phyloP scores from a whole-genome alignment of 208 protist genomes.

The Acanthamoeba lenticulata region DNA sequence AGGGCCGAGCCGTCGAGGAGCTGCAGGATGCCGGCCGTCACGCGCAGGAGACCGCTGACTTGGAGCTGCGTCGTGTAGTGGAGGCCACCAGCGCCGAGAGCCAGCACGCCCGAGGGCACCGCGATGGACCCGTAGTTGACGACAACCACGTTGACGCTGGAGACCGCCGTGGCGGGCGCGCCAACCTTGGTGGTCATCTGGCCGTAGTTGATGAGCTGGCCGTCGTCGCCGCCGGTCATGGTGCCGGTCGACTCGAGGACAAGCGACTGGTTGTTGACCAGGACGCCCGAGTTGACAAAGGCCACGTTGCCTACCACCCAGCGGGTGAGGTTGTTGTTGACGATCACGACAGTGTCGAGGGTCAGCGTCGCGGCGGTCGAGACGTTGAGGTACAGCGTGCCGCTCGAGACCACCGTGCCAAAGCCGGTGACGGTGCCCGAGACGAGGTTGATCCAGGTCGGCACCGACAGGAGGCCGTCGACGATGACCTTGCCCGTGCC shows the following conservation, averaged over 20 bases:
- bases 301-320: slow-evolving; percentile 7
- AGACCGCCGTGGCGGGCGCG: neutral
- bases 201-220: slow-evolving; percentile 30
- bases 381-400: slow-evolving; percentile 53
- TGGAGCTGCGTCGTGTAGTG: neutral
- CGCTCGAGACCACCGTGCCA: neutral
- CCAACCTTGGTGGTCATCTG: slow-evolving; percentile 45
- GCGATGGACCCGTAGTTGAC: neutral
- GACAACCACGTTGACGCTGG: slow-evolving; percentile 23
- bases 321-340: slow-evolving; percentile 31
- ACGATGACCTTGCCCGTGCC: slow-evolving; percentile 24
- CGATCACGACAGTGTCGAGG: neutral
- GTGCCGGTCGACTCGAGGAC: neutral
- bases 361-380: neutral
- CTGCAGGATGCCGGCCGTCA: slow-evolving; percentile 3
- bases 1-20: slow-evolving; percentile 27
- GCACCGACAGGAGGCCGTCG: slow-evolving; percentile 27
- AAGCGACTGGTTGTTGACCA: slow-evolving; percentile 20
- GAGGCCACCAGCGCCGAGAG: neutral
- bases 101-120: neutral
- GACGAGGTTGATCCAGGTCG: neutral
- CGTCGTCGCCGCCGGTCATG: neutral
- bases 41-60: neutral
- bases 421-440: slow-evolving; percentile 30
- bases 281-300: slow-evolving; percentile 21